Evolutionary conservation across 768 basidiomycete species (phyloP).

Genomic region (Suillus plorans): DNA sequence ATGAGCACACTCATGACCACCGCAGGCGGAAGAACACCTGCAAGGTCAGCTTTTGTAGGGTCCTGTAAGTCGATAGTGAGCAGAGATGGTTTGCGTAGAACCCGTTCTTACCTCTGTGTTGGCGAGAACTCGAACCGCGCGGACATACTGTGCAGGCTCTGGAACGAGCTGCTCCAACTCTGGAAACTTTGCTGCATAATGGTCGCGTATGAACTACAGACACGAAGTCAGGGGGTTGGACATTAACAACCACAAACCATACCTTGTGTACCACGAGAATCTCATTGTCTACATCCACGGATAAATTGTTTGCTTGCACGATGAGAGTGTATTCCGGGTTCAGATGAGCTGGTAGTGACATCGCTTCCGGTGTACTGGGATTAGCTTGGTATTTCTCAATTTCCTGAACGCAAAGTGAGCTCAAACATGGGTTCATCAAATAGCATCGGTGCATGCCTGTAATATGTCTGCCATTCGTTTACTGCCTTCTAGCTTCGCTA

Average conservation of each 20-base stretch:
- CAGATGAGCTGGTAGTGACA: conserved; percentile 77
- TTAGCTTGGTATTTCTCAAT: conserved; percentile 83
- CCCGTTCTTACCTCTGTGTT: conserved; percentile 65
- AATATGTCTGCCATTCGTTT: conserved; percentile 87
- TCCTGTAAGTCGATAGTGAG: conserved; percentile 48
- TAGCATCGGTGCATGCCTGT: conserved; percentile 40
- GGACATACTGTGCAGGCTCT: conserved; percentile 90
- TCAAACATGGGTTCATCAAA: neutral
- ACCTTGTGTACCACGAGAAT: conserved; percentile 96
- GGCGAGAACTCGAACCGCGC: conserved; percentile 83
- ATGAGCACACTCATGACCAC: conserved; percentile 96
- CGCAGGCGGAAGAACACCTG: conserved; percentile 79
- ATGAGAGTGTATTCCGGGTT: conserved; percentile 97
- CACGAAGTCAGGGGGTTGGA: conserved; percentile 9
- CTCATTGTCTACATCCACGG: conserved; percentile 98
- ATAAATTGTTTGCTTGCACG: conserved; percentile 96
- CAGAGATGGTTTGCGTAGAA: neutral
- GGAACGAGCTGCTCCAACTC: conserved; percentile 94
- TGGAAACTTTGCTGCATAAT: conserved; percentile 93
- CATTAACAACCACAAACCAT: conserved; percentile 14
- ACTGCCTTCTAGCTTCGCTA: conserved; percentile 87
- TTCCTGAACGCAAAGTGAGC: conserved; percentile 50
- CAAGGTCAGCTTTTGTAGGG: conserved; percentile 80
- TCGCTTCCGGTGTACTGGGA: conserved; percentile 77
- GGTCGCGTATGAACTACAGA: conserved; percentile 91